Conservation (phyloP, 169 alveolate species). For the Plasmodium berghei region DNA sequence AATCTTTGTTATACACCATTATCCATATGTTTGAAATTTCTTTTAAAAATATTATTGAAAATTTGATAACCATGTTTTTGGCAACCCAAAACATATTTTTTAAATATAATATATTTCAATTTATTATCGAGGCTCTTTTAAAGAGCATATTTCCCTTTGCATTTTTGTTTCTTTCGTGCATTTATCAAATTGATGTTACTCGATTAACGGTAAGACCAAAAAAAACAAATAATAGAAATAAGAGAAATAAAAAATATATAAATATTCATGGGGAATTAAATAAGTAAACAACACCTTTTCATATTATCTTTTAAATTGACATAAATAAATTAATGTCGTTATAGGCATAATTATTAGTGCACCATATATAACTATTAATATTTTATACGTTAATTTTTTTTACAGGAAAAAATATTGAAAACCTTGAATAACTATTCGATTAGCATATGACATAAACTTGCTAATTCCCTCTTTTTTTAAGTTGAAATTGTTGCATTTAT, state of each 20-base stretch:
- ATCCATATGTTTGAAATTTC: slow-evolving; percentile 51
- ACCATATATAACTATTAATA: too few species aligned
- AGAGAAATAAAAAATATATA: not conserved
- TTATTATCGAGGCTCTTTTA: slow-evolving; percentile 44
- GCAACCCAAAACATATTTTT: slow-evolving; percentile 41
- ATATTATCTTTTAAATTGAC: too few species aligned
- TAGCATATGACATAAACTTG: not conserved
- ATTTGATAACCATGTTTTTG: slow-evolving; percentile 22
- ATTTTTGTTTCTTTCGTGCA: slow-evolving; percentile 48
- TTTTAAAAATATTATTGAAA: slow-evolving; percentile 37
- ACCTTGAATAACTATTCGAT: slow-evolving; percentile 20
- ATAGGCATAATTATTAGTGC: too few species aligned
- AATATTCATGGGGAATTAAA: too few species aligned
- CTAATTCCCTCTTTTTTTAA: not conserved
- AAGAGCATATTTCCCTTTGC: slow-evolving; percentile 41
- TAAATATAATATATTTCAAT: slow-evolving; percentile 16
- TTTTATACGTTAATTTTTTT: not conserved
- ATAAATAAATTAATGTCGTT: too few species aligned
- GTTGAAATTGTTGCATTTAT: not conserved
- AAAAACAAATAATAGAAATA: not conserved
- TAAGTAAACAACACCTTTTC: too few species aligned
- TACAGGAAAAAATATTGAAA: slow-evolving; percentile 54
- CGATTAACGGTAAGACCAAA: slow-evolving; percentile 36
- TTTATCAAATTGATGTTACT: slow-evolving; percentile 34
- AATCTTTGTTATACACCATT: slow-evolving; percentile 17